Evolutionary conservation across 2,329 filamentous ascomycete genomes (phyloP).

Genomic region (Venturia asperata): DNA sequence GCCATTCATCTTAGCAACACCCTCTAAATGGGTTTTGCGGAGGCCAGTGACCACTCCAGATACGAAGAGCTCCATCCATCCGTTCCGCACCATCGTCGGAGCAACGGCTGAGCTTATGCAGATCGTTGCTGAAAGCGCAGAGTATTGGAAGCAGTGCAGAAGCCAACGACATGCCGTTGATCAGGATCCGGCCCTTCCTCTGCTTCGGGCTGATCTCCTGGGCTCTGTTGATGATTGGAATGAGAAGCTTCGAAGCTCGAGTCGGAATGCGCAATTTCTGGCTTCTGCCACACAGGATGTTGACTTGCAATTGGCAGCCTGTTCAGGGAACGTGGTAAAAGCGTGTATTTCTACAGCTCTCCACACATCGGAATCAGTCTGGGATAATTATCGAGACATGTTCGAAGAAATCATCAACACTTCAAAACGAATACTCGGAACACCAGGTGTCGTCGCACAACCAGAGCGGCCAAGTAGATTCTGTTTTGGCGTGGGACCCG

Average conservation of each 20-base stretch:
- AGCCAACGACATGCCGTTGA: neutral
- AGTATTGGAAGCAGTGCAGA: neutral
- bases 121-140: neutral
- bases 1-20: neutral
- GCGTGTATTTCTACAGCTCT: neutral
- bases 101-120: neutral
- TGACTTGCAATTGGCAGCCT: neutral
- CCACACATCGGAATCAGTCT: neutral
- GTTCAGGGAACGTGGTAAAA: neutral
- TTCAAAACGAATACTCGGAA: neutral
- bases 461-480: neutral
- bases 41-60: neutral
- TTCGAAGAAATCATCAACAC: neutral
- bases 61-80: neutral
- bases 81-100: neutral
- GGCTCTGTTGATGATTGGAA: neutral
- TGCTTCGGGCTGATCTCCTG: neutral
- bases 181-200: neutral
- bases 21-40: neutral
- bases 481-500: neutral
- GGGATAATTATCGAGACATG: slow-evolving; percentile 3
- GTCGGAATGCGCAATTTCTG: neutral
- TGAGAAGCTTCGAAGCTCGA: neutral
- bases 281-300: neutral
- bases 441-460: neutral